A percentile compares a stretch with the other conserved stretches of the same genome.
phyloP scores from a whole-genome alignment of 192 early-diverging fungal genomes.

The Powellomyces hirtus region DNA sequence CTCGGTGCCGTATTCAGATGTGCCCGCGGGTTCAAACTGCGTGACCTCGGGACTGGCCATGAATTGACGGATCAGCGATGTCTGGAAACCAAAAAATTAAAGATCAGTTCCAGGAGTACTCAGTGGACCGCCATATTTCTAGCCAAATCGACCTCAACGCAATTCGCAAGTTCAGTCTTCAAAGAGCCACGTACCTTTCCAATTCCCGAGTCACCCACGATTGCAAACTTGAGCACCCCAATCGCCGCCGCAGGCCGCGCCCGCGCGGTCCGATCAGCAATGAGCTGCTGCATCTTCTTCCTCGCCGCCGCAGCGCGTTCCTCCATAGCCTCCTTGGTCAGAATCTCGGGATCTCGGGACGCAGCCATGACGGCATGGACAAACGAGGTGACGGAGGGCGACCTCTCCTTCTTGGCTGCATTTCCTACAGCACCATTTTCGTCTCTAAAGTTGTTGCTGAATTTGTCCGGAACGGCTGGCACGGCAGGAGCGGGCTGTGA shows the following conservation, averaged over 20 bases:
- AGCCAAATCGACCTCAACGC: too few species aligned
- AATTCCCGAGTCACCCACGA: slow-evolving; percentile 47
- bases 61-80: slow-evolving; percentile 36
- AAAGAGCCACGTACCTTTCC: slow-evolving; percentile 49
- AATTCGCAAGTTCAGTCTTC: neutral
- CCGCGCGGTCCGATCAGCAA: neutral
- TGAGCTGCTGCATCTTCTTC: neutral
- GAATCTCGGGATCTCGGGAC: neutral
- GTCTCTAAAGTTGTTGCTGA: neutral
- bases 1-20: neutral
- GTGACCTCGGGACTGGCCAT: slow-evolving; percentile 22
- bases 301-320: neutral
- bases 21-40: neutral
- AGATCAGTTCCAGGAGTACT: too few species aligned
- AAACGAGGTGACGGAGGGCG: neutral
- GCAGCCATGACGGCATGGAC: neutral
- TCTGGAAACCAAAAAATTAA: too few species aligned
- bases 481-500: neutral
- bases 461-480: neutral
- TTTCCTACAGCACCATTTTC: neutral
- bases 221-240: slow-evolving; percentile 34
- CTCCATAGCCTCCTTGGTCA: neutral
- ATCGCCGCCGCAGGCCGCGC: slow-evolving; percentile 33
- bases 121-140: too few species aligned
- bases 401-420: neutral